Base-by-base conservation (phyloP, 306 rosid genomes). In the Ammopiptanthus mongolicus region DNA sequence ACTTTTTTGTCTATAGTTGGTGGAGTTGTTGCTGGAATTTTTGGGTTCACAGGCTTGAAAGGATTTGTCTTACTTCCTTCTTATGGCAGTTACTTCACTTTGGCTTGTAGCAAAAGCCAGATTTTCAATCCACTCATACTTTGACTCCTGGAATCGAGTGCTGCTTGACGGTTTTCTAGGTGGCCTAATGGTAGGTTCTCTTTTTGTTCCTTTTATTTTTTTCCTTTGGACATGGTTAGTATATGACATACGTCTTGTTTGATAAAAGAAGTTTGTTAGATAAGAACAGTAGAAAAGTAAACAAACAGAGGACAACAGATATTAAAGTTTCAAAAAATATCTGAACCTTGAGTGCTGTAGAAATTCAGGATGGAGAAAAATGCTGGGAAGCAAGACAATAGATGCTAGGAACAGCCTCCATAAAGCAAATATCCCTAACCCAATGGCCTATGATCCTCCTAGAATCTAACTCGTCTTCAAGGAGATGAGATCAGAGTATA, bases 21-120 rank as follows among this genome's bases (percentile, higher is more conserved):
- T n/a, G 97, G 97, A 11, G 89, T 89, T 67, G 81, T 89, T 84
- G 94, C 94, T 81, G 97, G 97, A 80, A 84, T 88, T 65, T 75
- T 84, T 79, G 97, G 97, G 37, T 86, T 91, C 78, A 87, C 94
- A 0, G 73, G 94, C 86, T 78, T 86, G 58, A 86, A 78, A 50
- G 93, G 93, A 63, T 90, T 88, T 73, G 33, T 88, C 53, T 73
- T 87, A 87, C 76, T 84, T 89, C 73, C 84, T 89, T 73, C 81
- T 89, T 55, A 85, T 87, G 91, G 75, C 79, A 50, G 14, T 87
- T 72, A 81, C 88, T 76, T 86, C 93, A 70, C 71, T 84, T 71
- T 89, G 84, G 51, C 89, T 84, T 10, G 39, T 79, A 28, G 88
- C 86, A 39, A 86, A 89, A 79, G 68, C 89, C 19, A 74, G 56